Evolutionary conservation across 208 protist species (phyloP), one percentile per base, ranked within the genome.

Genomic region (Crithidia expoeki): DNA sequence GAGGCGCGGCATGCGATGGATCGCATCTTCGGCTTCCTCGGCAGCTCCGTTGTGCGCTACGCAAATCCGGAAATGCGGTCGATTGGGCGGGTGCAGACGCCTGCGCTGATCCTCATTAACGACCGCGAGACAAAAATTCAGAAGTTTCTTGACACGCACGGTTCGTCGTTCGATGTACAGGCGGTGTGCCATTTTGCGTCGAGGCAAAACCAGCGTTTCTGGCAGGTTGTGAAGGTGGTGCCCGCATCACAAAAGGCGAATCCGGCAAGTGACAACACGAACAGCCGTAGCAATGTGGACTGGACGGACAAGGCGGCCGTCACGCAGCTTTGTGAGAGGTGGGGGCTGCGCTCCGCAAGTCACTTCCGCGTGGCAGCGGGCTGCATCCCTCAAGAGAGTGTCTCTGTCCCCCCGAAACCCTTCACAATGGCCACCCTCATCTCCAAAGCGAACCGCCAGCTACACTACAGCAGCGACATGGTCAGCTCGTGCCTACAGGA

Each of bases 351-450:
- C 23, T 23, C 17, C 2, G 73, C 64, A 17, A 36, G 46, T 6
- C 62, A 66, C 52, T 83, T 89, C 32, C 21, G 55, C 65, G 72
- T 82, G 51, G 32, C 49, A 4, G 53, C 63, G 21, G 63, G 68
- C 44, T 81, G 81, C 17, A 63, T 70, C 44, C 68, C 81, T 50
- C 77, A 74, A 32, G 53, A 68, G 46, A 85, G 57, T 0, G 74
- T 83, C 23, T 68, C 84, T 23, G 63, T 68, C 17, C 84, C 88
- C 17, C 89, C 89, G 30, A 69, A 89, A 68, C 93, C 93, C 28
- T 92, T 97, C 71, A 96, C 93, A 23, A 95, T 97, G 93, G 85
- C 89, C 46, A 87, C 89, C 12, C 81, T 95, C 53, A 94, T 97
- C 42, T 66, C 88, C n/a, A 90, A 87, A 60, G 87, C 87, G 32